Conservation (phyloP, 257 asterid species). For the Voacanga thouarsii region DNA sequence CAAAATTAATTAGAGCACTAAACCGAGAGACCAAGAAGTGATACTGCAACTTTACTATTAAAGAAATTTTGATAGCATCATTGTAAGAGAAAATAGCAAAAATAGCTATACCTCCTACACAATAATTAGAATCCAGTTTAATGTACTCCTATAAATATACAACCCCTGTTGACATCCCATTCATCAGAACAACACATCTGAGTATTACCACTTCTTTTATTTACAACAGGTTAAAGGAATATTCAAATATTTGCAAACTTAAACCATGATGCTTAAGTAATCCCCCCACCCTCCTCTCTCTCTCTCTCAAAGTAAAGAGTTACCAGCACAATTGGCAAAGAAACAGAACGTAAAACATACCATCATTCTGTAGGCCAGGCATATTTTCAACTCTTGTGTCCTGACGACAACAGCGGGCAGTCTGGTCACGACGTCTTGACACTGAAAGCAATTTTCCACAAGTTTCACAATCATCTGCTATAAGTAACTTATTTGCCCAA, state of each 20-base stretch:
- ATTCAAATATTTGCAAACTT: not conserved
- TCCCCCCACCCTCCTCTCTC: not conserved
- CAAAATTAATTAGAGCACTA: not conserved
- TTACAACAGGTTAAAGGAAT: not conserved
- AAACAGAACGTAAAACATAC: conserved; percentile 16
- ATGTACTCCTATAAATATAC: not conserved
- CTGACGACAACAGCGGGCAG: conserved; percentile 5
- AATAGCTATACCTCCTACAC: not conserved
- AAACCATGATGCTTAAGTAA: not conserved
- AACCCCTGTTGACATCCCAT: not conserved
- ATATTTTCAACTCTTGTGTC: not conserved
- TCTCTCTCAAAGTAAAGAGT: not conserved
- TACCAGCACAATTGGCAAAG: not conserved
- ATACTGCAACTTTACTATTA: not conserved
- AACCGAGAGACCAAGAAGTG: not conserved
- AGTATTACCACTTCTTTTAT: not conserved
- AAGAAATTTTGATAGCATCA: not conserved
- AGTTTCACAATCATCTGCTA: conserved; percentile 24
- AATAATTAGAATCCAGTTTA: not conserved
- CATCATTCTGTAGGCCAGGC: conserved; percentile 17
- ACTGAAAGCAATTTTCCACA: conserved; percentile 29
- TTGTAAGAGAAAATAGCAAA: not conserved
- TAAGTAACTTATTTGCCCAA: conserved; percentile 48
- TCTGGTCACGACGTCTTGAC: conserved; percentile 10
- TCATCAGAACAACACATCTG: not conserved